phyloP scores from a whole-genome alignment of 306 rosid genomes.

The Medicago ruthenica region DNA sequence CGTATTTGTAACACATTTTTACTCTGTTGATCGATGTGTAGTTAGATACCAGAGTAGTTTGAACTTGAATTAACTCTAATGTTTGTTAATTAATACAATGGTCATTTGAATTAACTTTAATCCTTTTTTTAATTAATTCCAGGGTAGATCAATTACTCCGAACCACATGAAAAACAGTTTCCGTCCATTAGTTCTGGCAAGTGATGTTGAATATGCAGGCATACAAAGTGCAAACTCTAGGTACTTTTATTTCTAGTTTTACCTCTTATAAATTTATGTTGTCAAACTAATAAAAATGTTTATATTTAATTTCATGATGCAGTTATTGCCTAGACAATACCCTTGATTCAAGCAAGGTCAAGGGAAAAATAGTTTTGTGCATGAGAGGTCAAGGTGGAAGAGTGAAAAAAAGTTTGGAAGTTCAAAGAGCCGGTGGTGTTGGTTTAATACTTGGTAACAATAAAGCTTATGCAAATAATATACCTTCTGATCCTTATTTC shows the following conservation, averaged over 20 bases:
- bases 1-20: too few relatives aligned
- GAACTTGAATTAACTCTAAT: neutral
- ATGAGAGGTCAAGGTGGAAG: conserved; percentile 70
- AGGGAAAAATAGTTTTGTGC: conserved; percentile 85
- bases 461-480: conserved; percentile 52
- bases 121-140: conserved; percentile 5
- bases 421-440: conserved; percentile 71
- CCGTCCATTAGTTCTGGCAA: conserved; percentile 69
- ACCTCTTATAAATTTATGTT: neutral
- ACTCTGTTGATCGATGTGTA: too few relatives aligned
- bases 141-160: conserved; percentile 88
- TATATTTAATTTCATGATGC: conserved; percentile 32
- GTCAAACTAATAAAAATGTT: neutral
- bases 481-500: conserved; percentile 66
- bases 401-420: conserved; percentile 71
- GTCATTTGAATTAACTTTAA: neutral
- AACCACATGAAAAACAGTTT: conserved; percentile 51
- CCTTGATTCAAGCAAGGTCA: conserved; percentile 63
- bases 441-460: conserved; percentile 72
- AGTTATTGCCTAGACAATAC: conserved; percentile 72
- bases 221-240: conserved; percentile 35
- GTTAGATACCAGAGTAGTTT: too few relatives aligned
- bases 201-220: conserved; percentile 53
- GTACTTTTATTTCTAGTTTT: conserved; percentile 42
- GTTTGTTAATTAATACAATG: too few relatives aligned